Percentiles rank a stretch among this genome's conserved stretches.
Evolutionary conservation across 1,139 yeast genomes (phyloP).

Genomic region (Pneumocystis carinii): DNA sequence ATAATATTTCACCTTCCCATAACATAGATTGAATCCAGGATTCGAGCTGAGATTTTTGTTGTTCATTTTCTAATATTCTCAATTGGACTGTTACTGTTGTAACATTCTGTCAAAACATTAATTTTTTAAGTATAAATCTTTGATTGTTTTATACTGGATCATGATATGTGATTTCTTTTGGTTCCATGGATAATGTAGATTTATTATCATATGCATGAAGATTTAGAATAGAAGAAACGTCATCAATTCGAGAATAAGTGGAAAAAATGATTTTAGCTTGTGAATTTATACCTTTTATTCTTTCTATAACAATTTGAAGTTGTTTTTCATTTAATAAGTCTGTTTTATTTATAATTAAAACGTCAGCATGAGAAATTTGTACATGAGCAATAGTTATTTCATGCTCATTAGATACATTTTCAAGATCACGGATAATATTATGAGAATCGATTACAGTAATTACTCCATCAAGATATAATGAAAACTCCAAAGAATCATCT

Average conservation of each 20-base stretch:
- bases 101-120: constrained; percentile 30
- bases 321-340: constrained; percentile 33
- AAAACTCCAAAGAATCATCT: constrained; percentile 73
- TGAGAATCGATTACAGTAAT: constrained; percentile 78
- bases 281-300: constrained; percentile 47
- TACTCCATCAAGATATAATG: constrained; percentile 81
- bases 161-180: constrained; percentile 25
- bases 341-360: constrained; percentile 57
- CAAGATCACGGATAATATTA: constrained; percentile 50
- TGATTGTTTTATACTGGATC: constrained; percentile 24
- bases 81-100: constrained; percentile 46
- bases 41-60: constrained; percentile 35
- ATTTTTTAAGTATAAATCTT: not conserved
- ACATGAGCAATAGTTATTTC: constrained; percentile 5
- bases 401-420: constrained; percentile 46
- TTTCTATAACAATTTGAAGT: constrained; percentile 20
- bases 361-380: constrained; percentile 84
- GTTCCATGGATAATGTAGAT: constrained; percentile 21
- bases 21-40: constrained; percentile 46
- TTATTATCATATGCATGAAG: constrained; percentile 61
- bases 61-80: constrained; percentile 27
- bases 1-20: constrained; percentile 43
- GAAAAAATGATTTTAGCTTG: constrained; percentile 56
- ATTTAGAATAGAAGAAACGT: constrained; percentile 49
- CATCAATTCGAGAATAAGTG: constrained; percentile 50